Evolutionary conservation across 306 rosid genomes (phyloP), one percentile per base, ranked within the genome.

Genomic region (Fragaria nilgerrensis): DNA sequence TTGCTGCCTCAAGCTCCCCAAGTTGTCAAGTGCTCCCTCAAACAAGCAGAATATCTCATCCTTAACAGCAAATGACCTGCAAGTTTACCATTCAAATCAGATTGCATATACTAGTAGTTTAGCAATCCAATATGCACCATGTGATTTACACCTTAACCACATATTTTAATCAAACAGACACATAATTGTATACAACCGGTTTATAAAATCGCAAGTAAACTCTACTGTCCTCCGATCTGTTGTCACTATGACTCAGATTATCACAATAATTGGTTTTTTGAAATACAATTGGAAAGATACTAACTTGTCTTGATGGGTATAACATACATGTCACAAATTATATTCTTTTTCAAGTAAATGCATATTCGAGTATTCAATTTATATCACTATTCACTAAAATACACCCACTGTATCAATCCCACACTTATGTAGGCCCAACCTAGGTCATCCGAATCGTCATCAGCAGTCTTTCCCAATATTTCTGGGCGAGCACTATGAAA

Each of bases 1-100:
- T 3, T 95, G 97, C 79, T 92, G 98, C 74, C 85, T 87, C 82
- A 95, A 77, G 74, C 96, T 91, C 1, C 98, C 98, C 84, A 92
- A 82, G 75, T 95, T 95, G 73, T 94, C 97, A 10, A 94, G 92
- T 2, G 80, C 95, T 78, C 98, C 98, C 86, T 83, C 91, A 80
- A 94, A 94, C 80, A 94, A 70, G 84, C 97, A 94, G 88, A 94
- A 94, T 53, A 94, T 67, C 58, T 94, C 98, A 78, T 94, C 98
- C 82, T 92, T 94, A 20, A 90, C 98, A 3, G 95, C 97, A 77
- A 94, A 94, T 15, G 94, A 89, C 80, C 98, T 94, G 93, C 85
- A 79, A 82, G 63, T 75, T 66, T 53, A 43, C 67, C 56, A 78
- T 50, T 44, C 70, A 50, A 56, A 27, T 22, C 44, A 74, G 25